Base-by-base conservation (phyloP, 306 rosid species). In the Rosa chinensis region DNA sequence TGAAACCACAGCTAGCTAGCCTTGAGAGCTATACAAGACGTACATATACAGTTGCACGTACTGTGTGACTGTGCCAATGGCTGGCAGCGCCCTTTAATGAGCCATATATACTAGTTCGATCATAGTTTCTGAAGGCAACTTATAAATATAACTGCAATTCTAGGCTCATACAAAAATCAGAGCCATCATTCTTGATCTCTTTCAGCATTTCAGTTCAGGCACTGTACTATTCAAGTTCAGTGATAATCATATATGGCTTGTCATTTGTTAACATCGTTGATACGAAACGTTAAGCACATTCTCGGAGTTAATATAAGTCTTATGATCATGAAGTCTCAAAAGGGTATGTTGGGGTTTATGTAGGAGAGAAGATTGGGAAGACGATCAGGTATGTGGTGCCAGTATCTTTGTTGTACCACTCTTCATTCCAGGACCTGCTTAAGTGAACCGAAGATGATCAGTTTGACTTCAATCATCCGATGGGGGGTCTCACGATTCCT, bases 401-500 rank as follows among this genome's bases (percentile, higher is more conserved):
- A 37, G 86, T 93, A 69, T 80, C 92, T 3, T 91, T 75, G 78
- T 78, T 93, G 87, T 91, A 88, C 76, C 93, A 89, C 52, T 91
- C 97, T 64, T 83, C 88, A 4, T 93, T 93, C 78, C 78, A 82
- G 72, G 88, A 81, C 68, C 73, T 93, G 88, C 87, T 91, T 0
- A 81, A 77, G 74, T 71, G 82, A 43, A 88, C 93, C 0, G 93
- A 91, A 86, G 93, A 93, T 85, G 93, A n/a, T n/a, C n/a, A 93
- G 83, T 91, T 87, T 81, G 91, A 92, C 17, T 91, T 88, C 83
- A 79, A 87, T 52, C 92, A 88, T 78, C 86, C 93, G 35, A 90
- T 87, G 95, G 98, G 98, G 0, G 90, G 88, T 47, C 83, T 93
- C 20, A 93, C 90, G 0, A 90, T 88, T 79, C 97, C 97, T n/a